Base-by-base conservation (phyloP, 192 early-diverging fungal species). In the Irineochytrium annulatum region DNA sequence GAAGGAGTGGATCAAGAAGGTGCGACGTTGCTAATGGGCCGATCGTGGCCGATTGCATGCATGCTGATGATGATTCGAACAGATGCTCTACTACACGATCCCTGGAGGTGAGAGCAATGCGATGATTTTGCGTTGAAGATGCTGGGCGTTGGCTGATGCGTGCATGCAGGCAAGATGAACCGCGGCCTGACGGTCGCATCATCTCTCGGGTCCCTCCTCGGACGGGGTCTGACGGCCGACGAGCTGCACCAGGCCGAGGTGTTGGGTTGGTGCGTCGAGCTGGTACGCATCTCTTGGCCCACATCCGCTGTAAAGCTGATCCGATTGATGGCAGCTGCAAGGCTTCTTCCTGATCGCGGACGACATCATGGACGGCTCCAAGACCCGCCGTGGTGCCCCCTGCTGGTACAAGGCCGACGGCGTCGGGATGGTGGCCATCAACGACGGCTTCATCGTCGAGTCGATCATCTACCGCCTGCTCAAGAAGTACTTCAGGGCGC, bases 271-370 rank as follows among this genome's bases (percentile, higher is more conserved):
- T 82, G 88, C 45, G 82, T 97, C 63, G 96, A 99, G 70, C 85
- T 83, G 74, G 91, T 93, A 76, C 54, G 81, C 68, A 8, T 19
- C 17, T 2, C 24, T 33, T 22, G 53, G 16, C n/a, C 11, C 26
- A 52, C 35, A 55, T 43, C 8, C 53, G 37, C 52, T 16, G 24
- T 30, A 41, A 35, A n/a, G n/a, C 13, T 35, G 35, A 58, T 2
- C 27, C 1, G 22, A 49, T 49, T 24, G 26, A 49, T 49, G 46
- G 19, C 74, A 91, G 93, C 84, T 99, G 43, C 96, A 99, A 87
- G 94, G 93, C 16, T 95, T 93, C 74, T 97, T 99, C 85, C 84
- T 99, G 54, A 91, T 99, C 13, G 81, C 94, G 20, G 96, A 99
- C 78, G 96, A 99, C 71, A 95, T 99, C 70, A 99, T 97, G 95